Base-by-base conservation (phyloP, 2,329 filamentous ascomycete genomes). In the Emmonsia crescens region DNA sequence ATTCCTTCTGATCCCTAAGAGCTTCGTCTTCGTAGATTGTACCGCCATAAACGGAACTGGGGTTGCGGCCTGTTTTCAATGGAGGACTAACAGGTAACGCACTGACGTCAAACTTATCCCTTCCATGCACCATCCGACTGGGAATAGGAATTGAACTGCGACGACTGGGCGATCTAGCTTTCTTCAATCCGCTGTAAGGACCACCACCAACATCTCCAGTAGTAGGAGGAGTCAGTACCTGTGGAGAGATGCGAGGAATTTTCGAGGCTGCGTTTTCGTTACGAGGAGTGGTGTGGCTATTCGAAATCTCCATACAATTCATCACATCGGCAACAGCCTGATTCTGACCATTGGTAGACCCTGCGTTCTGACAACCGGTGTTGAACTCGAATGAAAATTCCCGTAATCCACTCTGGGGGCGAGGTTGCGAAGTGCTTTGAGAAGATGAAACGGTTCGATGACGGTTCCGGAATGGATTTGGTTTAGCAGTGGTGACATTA, bases 131-230 rank as follows among this genome's bases (percentile, higher is more conserved):
- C 6, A 66, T 46, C 1, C 65, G 61, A 21, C 42, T 62, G 29
- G 65, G 64, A 27, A 64, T n/a, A 16, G 65, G 65, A 36, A 66
- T 66, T 3, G 64, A 63, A 54, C 62, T 66, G 48, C 64, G 58
- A 14, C 60, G 60, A 46, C 21, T 60, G 21, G 61, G 61, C 29
- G 64, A 62, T 33, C 4, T 27, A 49, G n/a, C 16, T 21, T 54
- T 54, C 19, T 21, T 54, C 29, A 51, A 42, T 33, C 36, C 57
- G 44, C 8, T 31, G 51, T 21, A 60, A 24, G 33, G 31, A 8
- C n/a, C 27, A 10, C 19, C n/a, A n/a, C 12, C 46, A 49, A 24
- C 46, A 56, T 57, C 61, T 19, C 38, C 46, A 19, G 31, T 27
- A n/a, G 46, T 16, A 29, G 44, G 40, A 24, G 33, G 33, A 27